Evolutionary conservation across 495 filamentous ascomycete genomes (phyloP).

Genomic region (Aspergillus sparsus): DNA sequence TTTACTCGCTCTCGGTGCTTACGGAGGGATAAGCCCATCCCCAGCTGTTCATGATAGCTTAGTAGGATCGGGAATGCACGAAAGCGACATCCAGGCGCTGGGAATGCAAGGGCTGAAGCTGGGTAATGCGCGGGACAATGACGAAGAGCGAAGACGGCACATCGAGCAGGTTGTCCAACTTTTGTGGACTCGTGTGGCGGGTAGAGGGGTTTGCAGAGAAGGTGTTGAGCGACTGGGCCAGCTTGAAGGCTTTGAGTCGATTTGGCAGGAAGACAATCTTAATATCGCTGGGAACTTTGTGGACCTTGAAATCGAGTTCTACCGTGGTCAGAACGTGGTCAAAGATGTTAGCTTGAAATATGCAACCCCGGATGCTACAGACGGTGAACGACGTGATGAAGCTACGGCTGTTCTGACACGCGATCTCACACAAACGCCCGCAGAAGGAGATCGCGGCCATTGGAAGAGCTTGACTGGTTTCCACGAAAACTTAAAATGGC

Average conservation of each 20-base stretch:
- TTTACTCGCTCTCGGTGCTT: slow-evolving; percentile 45
- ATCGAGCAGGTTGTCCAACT: slow-evolving; percentile 49
- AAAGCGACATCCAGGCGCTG: slow-evolving; percentile 47
- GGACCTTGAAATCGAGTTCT: slow-evolving; percentile 54
- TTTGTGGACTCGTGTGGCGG: slow-evolving; percentile 45
- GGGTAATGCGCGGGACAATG: slow-evolving; percentile 45
- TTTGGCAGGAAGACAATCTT: slow-evolving; percentile 69
- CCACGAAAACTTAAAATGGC: slow-evolving; percentile 74
- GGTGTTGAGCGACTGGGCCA: slow-evolving; percentile 76
- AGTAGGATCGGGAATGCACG: slow-evolving; percentile 44
- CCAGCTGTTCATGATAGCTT: slow-evolving; percentile 44
- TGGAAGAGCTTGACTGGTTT: slow-evolving; percentile 70
- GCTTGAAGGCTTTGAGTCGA: slow-evolving; percentile 70
- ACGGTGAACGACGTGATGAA: slow-evolving; percentile 43
- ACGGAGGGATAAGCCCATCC: slow-evolving; percentile 46
- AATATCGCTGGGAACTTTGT: slow-evolving; percentile 69
- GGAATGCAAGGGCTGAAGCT: slow-evolving; percentile 46
- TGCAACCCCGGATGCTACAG: slow-evolving; percentile 45
- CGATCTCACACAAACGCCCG: slow-evolving; percentile 46
- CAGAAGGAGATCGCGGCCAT: slow-evolving; percentile 39
- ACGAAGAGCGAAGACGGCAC: slow-evolving; percentile 56
- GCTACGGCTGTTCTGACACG: slow-evolving; percentile 55
- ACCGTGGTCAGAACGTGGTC: slow-evolving; percentile 46
- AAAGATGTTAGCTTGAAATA: slow-evolving; percentile 49
- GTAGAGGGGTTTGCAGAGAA: slow-evolving; percentile 69